These are phyloP conservation scores for Colletotrichum tofieldiae DNA, from an alignment of 2,329 filamentous ascomycete genomes.

Conservation along the genomic window DNA sequence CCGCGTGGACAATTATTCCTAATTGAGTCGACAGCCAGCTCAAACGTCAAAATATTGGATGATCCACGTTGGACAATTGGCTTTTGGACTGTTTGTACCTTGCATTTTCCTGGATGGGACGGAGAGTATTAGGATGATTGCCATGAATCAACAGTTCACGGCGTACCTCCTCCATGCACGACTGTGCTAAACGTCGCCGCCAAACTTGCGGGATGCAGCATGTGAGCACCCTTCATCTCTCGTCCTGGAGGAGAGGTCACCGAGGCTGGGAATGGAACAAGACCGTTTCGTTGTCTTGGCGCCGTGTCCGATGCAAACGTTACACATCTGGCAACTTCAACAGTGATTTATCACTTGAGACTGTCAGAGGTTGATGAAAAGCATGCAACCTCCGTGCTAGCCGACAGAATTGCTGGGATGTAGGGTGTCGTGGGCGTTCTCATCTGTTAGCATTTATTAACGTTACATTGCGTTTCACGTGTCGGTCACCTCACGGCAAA, in stretches of 20 bases:
- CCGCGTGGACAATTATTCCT: background rate
- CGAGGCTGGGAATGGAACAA: background rate
- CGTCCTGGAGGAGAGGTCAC: background rate
- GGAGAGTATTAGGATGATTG: background rate
- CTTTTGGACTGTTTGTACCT: background rate
- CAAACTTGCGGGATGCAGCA: background rate
- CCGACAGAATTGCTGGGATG: background rate
- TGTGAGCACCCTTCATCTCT: background rate
- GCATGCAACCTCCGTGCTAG: background rate
- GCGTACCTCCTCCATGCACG: background rate
- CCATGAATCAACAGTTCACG: background rate
- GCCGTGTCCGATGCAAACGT: background rate
- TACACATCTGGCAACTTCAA: background rate
- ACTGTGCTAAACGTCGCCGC: background rate
- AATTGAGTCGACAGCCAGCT: background rate
- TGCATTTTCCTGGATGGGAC: background rate
- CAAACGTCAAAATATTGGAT: background rate
- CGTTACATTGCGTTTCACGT: conserved; percentile 29
- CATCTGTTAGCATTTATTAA: conserved; percentile 28
- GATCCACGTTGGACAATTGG: background rate
- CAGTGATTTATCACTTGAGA: background rate
- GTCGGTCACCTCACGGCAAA: background rate
- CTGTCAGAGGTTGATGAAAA: background rate
- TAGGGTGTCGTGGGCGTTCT: background rate
- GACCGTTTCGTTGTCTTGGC: background rate